Evolutionary conservation across 1,284 basidiomycete genomes (phyloP).

Genomic region (Ustilago lituana): DNA sequence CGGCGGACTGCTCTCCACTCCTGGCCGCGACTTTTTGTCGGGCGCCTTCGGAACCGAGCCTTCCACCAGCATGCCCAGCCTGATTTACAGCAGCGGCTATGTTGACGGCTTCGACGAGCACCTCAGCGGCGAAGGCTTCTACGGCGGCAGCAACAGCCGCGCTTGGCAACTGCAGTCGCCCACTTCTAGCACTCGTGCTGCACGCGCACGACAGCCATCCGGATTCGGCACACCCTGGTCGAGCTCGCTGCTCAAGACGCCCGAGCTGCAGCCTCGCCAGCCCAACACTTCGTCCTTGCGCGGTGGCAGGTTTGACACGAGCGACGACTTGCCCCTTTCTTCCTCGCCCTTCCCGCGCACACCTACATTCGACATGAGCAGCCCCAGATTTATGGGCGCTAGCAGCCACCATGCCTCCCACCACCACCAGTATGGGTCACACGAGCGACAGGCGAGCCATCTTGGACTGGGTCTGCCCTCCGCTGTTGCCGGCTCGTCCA

Average conservation of each 20-base stretch:
- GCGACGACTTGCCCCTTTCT: slow-evolving; percentile 44
- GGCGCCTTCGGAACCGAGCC: slow-evolving; percentile 45
- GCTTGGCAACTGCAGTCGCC: slow-evolving; percentile 53
- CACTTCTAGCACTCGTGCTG: slow-evolving; percentile 48
- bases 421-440: slow-evolving; percentile 15
- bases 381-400: slow-evolving; percentile 28
- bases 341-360: slow-evolving; percentile 54
- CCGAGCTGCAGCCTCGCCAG: slow-evolving; percentile 47
- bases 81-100: slow-evolving; percentile 49
- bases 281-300: slow-evolving; percentile 33
- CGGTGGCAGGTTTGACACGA: slow-evolving; percentile 19
- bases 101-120: slow-evolving; percentile 34
- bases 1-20: slow-evolving; percentile 40
- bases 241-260: slow-evolving; percentile 42
- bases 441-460: slow-evolving; percentile 39
- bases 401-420: background rate
- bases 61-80: slow-evolving; percentile 47
- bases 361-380: slow-evolving; percentile 49
- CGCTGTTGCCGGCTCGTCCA: slow-evolving; percentile 9
- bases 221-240: slow-evolving; percentile 44
- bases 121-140: slow-evolving; percentile 27
- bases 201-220: slow-evolving; percentile 35
- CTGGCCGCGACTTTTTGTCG: slow-evolving; percentile 39
- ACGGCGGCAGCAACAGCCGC: slow-evolving; percentile 37
- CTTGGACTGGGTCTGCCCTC: slow-evolving; percentile 42